Evolutionary conservation across 805 yeast genomes (phyloP), one percentile per base, ranked within the genome.

Genomic region (Sugiyamaella boreocaroliniensis): DNA sequence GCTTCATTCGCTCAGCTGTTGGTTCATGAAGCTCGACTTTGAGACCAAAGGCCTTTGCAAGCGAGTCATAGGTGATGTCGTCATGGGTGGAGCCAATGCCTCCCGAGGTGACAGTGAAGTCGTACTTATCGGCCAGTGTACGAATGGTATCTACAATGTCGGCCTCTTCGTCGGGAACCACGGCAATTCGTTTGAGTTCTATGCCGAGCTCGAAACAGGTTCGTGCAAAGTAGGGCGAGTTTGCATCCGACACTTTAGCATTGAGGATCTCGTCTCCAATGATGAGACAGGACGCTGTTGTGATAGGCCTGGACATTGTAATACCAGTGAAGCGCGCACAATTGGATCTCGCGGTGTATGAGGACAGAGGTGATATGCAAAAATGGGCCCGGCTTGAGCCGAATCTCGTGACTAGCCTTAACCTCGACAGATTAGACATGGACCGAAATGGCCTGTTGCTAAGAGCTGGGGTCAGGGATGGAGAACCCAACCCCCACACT

Each of bases 231-330:
- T 71, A 78, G 56, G 77, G 71, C 7, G 95, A 85, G 66, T 89
- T 89, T 1, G 92, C 79, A 62, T 89, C 97, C 4, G 74, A 68
- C 55, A 89, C 87, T 68, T 89, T 89, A 5, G 95, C 95, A 59
- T 87, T 89, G 52, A 89, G 76, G 1, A 89, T 85, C 68, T 89
- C 97, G 67, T 89, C 96, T 4, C 96, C 96, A 49, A 89, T 89
- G 43, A 83, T 80, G 50, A 61, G 53, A 47, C 63, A 61, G n/a
- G 63, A 63, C 11, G 61, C 61, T n/a, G 62, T 60, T 15, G 53
- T 34, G 16, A 59, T 54, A 14, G 37, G 37, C 4, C 4, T 11
- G 14, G 47, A 26, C 47, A 48, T 29, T 20, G 29, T 29, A 12
- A 2, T 18, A 5, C 4, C 15, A 3, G 44, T 2, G n/a, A 46